Percentiles rank a stretch among this genome's conserved stretches.
Evolutionary conservation across 2,329 filamentous ascomycete species (phyloP).

Genomic region (Sporothrix globosa): DNA sequence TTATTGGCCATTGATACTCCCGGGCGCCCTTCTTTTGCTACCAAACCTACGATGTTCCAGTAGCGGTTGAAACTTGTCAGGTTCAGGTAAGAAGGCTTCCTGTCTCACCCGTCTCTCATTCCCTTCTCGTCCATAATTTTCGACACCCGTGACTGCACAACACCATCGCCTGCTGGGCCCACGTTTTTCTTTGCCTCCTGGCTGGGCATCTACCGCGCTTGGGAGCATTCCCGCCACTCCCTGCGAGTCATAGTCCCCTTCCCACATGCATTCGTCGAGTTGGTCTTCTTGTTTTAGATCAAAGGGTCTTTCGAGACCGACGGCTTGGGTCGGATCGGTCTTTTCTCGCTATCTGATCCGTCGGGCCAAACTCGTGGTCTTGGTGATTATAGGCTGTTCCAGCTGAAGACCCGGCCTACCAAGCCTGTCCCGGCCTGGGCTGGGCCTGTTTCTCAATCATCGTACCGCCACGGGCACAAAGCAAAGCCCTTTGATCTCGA

Average conservation of each 20-base stretch:
- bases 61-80: background rate
- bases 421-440: background rate
- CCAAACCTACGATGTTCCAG: too few relatives aligned
- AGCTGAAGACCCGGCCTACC: background rate
- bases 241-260: background rate
- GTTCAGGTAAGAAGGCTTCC: background rate
- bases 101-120: background rate
- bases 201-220: conserved; percentile 9
- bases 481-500: conserved; percentile 1
- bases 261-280: background rate
- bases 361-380: background rate
- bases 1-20: background rate
- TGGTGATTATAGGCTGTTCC: background rate
- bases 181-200: background rate
- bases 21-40: too few relatives aligned
- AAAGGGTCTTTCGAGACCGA: background rate
- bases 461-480: conserved; percentile 20
- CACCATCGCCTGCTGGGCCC: background rate
- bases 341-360: background rate
- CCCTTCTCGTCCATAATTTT: background rate
- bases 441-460: conserved; percentile 14
- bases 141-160: background rate
- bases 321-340: background rate
- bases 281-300: background rate
- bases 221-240: background rate